Conservation (phyloP, 495 filamentous ascomycete species). For the Podospora tetraspora region DNA sequence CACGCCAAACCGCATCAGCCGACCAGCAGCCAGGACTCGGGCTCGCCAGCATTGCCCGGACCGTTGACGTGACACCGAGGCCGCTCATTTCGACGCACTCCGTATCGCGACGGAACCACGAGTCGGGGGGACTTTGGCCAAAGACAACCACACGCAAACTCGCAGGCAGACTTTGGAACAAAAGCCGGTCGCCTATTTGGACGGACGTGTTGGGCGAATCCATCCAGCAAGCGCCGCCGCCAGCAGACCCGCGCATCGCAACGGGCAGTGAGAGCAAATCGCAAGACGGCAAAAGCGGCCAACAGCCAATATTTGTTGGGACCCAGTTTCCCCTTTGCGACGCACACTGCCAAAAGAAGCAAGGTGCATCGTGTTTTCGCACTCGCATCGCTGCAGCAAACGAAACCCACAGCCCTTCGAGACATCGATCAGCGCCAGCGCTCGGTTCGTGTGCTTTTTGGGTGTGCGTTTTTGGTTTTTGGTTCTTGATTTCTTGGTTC, state of each 20-base stretch:
- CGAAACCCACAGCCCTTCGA: conserved; percentile 9
- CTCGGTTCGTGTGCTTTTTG: neutral
- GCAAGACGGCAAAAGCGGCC: neutral
- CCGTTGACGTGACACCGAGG: conserved; percentile 8
- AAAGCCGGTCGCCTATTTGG: neutral
- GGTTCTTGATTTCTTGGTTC: neutral
- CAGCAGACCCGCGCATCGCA: neutral
- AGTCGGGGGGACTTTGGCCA: neutral
- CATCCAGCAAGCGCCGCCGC: conserved; percentile 22
- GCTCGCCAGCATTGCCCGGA: conserved; percentile 9
- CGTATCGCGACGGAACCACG: neutral
- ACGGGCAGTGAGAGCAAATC: neutral
- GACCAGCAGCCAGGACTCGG: neutral
- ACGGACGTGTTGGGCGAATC: conserved; percentile 7
- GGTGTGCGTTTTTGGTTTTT: neutral
- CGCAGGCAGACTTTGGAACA: neutral
- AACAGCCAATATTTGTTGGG: conserved; percentile 6
- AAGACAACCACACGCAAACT: neutral
- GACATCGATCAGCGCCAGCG: conserved; percentile 6
- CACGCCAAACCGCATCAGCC: conserved; percentile 13
- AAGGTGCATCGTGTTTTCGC: conserved; percentile 19
- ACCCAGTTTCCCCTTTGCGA: conserved; percentile 17
- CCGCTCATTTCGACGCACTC: conserved; percentile 13
- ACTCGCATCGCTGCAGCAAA: neutral
- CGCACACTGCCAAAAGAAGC: conserved; percentile 26